Conservation (phyloP, 2,329 filamentous ascomycete genomes). For the Ambrosiella xylebori region DNA sequence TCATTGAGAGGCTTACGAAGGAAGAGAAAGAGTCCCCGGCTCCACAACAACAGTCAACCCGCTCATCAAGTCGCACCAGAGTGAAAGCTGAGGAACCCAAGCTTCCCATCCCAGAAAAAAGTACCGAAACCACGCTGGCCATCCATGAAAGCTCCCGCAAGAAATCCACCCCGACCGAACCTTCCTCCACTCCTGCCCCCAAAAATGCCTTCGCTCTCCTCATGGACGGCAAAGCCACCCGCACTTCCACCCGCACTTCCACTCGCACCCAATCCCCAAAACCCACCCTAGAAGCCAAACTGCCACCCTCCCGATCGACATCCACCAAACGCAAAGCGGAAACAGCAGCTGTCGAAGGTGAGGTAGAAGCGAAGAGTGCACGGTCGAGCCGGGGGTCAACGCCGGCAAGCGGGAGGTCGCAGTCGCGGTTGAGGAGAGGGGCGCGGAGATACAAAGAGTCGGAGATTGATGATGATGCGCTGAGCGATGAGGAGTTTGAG, state of each 20-base stretch:
- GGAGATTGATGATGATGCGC: conserved; percentile 40
- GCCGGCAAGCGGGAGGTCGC: conserved; percentile 38
- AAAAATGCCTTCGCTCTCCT: conserved; percentile 35
- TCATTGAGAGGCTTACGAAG: conserved; percentile 41
- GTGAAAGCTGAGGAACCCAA: conserved; percentile 1
- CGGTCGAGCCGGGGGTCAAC: conserved; percentile 64
- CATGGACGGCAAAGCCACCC: conserved; percentile 25
- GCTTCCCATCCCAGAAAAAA: not conserved
- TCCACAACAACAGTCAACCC: not conserved
- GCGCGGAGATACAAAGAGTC: conserved; percentile 16
- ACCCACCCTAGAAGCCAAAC: not conserved
- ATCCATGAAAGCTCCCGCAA: conserved; percentile 1
- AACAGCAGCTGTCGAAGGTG: conserved; percentile 17
- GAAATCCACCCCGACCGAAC: conserved; percentile 10
- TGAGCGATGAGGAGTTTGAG: conserved; percentile 78
- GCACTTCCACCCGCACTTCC: not conserved
- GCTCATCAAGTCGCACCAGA: not conserved
- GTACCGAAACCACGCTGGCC: not conserved
- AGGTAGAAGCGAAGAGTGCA: conserved; percentile 42
- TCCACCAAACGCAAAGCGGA: conserved; percentile 17
- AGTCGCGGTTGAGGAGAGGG: conserved; percentile 23
- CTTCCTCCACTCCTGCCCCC: not conserved
- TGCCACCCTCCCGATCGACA: not conserved
- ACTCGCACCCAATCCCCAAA: not conserved
- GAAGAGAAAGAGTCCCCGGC: conserved; percentile 4